Evolutionary conservation across 2,329 filamentous ascomycete genomes (phyloP).

Genomic region (Paracoccidioides lutzii): DNA sequence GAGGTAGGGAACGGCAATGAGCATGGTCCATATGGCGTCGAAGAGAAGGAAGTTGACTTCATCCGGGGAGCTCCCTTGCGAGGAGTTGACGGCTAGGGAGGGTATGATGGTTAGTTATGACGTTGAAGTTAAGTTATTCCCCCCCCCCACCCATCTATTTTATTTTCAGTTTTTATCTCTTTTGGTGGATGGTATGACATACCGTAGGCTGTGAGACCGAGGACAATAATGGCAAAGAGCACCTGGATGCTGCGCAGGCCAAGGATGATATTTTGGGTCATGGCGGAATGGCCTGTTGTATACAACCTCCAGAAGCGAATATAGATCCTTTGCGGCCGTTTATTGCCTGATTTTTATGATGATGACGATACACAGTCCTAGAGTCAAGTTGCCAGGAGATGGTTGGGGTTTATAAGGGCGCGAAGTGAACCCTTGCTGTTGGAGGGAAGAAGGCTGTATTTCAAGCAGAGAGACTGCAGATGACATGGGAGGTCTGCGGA

Average conservation of each 20-base stretch:
- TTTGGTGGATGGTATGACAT: slow-evolving; percentile 19
- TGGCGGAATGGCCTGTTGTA: neutral
- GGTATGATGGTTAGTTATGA: neutral
- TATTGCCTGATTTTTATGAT: too few relatives aligned
- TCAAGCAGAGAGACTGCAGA: too few relatives aligned
- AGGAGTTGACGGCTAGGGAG: slow-evolving; percentile 42
- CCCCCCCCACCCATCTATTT: neutral
- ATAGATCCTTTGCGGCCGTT: neutral
- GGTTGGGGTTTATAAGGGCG: too few relatives aligned
- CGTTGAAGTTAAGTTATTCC: neutral
- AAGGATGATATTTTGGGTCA: slow-evolving; percentile 6
- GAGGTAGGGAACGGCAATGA: slow-evolving; percentile 56
- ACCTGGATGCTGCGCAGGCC: slow-evolving; percentile 51
- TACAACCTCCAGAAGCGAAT: neutral
- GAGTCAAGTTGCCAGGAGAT: too few relatives aligned
- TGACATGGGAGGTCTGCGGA: too few relatives aligned
- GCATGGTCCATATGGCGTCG: slow-evolving; percentile 60
- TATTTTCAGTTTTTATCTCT: neutral
- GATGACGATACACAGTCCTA: too few relatives aligned
- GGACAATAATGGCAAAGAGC: slow-evolving; percentile 57
- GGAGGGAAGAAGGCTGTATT: too few relatives aligned
- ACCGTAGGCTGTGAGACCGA: slow-evolving; percentile 66
- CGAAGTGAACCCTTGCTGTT: too few relatives aligned
- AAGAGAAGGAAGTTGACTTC: slow-evolving; percentile 69
- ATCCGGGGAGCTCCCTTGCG: slow-evolving; percentile 27